These are phyloP conservation scores for Fusarium sp. DNA, from an alignment of 2,329 filamentous ascomycete species.

Conservation along the genomic window DNA sequence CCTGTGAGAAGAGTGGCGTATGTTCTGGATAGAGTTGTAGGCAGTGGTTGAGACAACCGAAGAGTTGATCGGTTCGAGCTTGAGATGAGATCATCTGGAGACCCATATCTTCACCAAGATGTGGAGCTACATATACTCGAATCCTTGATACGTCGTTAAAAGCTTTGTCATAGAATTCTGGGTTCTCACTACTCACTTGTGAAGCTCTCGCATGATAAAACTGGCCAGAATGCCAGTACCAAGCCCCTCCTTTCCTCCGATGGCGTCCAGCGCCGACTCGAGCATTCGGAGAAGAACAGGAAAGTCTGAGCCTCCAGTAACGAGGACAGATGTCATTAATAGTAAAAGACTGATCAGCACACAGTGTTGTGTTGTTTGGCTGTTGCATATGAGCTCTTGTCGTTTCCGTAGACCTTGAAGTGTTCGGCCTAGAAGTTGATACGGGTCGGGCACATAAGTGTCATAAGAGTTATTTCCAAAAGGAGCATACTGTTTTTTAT, in stretches of 20 bases:
- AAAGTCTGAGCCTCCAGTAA: constrained; percentile 44
- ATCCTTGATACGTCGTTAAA: constrained; percentile 7
- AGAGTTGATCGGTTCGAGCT: constrained; percentile 29
- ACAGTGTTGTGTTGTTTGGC: constrained; percentile 26
- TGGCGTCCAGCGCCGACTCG: constrained; percentile 41
- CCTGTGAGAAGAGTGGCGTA: constrained; percentile 75
- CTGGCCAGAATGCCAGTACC: constrained; percentile 31
- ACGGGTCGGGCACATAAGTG: constrained; percentile 16
- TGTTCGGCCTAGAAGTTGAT: constrained; percentile 25
- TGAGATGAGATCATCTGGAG: constrained; percentile 40
- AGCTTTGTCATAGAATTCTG: rapidly evolving
- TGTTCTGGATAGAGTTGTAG: constrained; percentile 80
- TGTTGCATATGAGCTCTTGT: constrained; percentile 21
- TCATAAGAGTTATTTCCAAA: background rate
- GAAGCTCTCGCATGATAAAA: constrained; percentile 41
- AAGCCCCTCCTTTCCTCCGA: constrained; percentile 37
- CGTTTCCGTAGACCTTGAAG: constrained; percentile 30
- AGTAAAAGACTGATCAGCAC: constrained; percentile 41
- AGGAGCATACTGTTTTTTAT: background rate
- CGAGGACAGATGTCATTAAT: constrained; percentile 38
- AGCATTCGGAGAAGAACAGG: constrained; percentile 42
- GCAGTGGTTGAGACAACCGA: constrained; percentile 39
- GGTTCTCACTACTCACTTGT: constrained; percentile 33
- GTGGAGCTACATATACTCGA: constrained; percentile 40
- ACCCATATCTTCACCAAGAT: constrained; percentile 40